Evolutionary conservation across 495 filamentous ascomycete genomes (phyloP).

Genomic region (Tuber microsphaerosporum): DNA sequence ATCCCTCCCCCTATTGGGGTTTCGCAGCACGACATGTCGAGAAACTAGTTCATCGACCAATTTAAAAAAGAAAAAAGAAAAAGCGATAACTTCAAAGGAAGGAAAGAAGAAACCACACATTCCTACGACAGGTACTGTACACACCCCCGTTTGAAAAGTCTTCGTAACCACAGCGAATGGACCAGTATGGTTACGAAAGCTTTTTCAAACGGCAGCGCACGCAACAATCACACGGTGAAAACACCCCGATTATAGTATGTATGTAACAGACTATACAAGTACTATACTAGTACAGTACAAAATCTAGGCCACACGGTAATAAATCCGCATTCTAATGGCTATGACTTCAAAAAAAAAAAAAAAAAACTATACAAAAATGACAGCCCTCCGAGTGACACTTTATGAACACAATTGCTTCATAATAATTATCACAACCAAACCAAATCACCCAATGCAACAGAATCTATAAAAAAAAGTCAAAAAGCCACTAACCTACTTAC

Average conservation of each 20-base stretch:
- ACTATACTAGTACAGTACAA: too few species aligned
- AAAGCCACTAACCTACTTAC: neutral
- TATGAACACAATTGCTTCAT: neutral
- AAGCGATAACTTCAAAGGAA: neutral
- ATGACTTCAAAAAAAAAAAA: too few species aligned
- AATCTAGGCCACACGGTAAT: neutral
- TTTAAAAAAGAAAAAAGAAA: neutral
- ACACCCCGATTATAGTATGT: neutral
- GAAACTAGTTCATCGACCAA: neutral
- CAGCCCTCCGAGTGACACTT: neutral
- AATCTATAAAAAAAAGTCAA: neutral
- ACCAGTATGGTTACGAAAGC: too few species aligned
- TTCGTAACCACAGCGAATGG: too few species aligned
- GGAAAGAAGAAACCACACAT: neutral
- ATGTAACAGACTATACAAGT: neutral
- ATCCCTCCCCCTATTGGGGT: neutral
- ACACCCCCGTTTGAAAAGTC: too few species aligned
- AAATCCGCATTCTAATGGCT: neutral
- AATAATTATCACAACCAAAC: neutral
- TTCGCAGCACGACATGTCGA: neutral
- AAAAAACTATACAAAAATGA: too few species aligned
- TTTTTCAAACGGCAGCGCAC: too few species aligned
- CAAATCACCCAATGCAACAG: neutral
- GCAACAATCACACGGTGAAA: neutral
- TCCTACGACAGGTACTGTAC: neutral